These are phyloP conservation scores for Neopestalotiopsis clavispora DNA, from an alignment of 2,329 filamentous ascomycete genomes.

Conservation along the genomic window DNA sequence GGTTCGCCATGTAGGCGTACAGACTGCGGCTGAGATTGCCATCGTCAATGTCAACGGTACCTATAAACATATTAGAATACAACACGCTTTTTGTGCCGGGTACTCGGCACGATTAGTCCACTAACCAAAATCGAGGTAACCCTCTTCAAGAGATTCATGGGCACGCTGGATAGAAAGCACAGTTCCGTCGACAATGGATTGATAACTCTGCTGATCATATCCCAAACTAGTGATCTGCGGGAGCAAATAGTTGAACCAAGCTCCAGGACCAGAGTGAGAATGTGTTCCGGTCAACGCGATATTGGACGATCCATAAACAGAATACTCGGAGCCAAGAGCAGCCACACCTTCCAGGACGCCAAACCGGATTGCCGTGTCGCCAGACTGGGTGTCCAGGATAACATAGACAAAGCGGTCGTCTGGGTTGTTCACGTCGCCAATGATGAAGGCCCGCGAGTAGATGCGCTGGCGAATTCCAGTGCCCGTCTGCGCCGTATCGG, in stretches of 20 bases:
- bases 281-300: slow-evolving; percentile 91
- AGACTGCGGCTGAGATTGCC: slow-evolving; percentile 85
- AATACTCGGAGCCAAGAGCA: slow-evolving; percentile 71
- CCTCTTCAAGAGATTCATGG: slow-evolving; percentile 70
- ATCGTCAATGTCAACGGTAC: slow-evolving; percentile 63
- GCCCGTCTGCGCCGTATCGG: slow-evolving; percentile 78
- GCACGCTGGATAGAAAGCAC: slow-evolving; percentile 79
- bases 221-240: slow-evolving; percentile 88
- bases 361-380: slow-evolving; percentile 85
- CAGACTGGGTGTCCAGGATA: slow-evolving; percentile 83
- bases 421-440: slow-evolving; percentile 69
- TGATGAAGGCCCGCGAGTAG: slow-evolving; percentile 85
- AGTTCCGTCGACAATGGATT: slow-evolving; percentile 84
- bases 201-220: slow-evolving; percentile 84
- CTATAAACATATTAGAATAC: slow-evolving; percentile 15
- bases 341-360: slow-evolving; percentile 78
- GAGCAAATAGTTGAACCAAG: slow-evolving; percentile 90
- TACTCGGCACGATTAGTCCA: slow-evolving; percentile 22
- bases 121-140: slow-evolving; percentile 69
- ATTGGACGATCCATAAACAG: slow-evolving; percentile 77
- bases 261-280: slow-evolving; percentile 86
- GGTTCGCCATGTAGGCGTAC: slow-evolving; percentile 84
- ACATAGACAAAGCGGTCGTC: slow-evolving; percentile 82
- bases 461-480: slow-evolving; percentile 83
- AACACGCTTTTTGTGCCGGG: background rate